Evolutionary conservation across 2,329 filamentous ascomycete genomes (phyloP), one percentile per base, ranked within the genome.

Genomic region (Aspergillus ochraceus): DNA sequence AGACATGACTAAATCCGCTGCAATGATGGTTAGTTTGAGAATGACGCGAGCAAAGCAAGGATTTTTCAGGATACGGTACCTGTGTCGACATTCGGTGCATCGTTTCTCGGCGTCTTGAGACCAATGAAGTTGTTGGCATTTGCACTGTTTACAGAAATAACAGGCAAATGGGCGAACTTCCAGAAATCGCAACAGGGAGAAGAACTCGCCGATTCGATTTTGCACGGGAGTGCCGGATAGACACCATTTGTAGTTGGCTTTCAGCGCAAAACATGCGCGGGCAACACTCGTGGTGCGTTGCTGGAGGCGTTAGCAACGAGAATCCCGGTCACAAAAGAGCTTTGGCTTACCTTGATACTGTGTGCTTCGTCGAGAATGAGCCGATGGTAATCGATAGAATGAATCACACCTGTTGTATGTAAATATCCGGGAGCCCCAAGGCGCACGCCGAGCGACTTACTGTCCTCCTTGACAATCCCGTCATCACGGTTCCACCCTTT

Each of bases 141-240:
- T 74, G 72, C 95, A 99, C 59, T 87, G 83, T 73, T 94, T 95
- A 82, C 95, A 99, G 65, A 97, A 89, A 73, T 99, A 99, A 65
- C 91, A 92, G 8, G 94, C 90, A 74, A 97, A 98, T 0, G 94
- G 94, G 9, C 85, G 84, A 39, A 97, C 84, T 73, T 97, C 90
- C 30, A 99, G 84, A 76, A 99, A 99, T 2, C 95, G 89, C 58
- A 99, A 83, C 22, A 98, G 81, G 0, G 94, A 98, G 77, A 98
- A 97, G 75, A 97, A 96, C 74, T 98, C 94, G 70, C 95, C 94
- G 65, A 98, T 98, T 55, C 94, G 90, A 71, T 98, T 99, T 75
- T 99, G 95, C 1, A 99, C 86, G 0, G 95, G 95, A 1, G 95
- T 99, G 9, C 95, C 95, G 17, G 91, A 95, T 60, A 99, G 82